Evolutionary conservation across 306 rosid genomes (phyloP), one percentile per base, ranked within the genome.

Genomic region (Pyrus pyrifolia): DNA sequence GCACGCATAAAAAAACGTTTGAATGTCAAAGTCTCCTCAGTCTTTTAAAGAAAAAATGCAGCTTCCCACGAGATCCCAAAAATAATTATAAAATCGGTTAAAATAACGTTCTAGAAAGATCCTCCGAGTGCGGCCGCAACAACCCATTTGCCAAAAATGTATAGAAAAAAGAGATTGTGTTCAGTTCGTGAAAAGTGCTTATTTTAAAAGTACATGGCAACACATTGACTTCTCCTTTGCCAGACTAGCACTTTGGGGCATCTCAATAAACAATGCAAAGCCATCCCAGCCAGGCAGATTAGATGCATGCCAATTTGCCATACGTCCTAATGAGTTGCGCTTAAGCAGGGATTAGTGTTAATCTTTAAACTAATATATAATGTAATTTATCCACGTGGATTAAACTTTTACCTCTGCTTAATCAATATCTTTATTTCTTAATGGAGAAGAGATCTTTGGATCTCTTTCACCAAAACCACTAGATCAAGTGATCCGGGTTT

Each of bases 401-500:
- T 62, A 14, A 62, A 15, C 8, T 29, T 62, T 46, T 12, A 46
- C 11, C 40, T 62, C 6, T 14, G 11, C 21, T 15, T 62, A 62
- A 15, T 62, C 17, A 45, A 11, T 49, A 15, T 14, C 35, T 5
- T 33, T 33, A 33, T 33, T 33, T 33, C 38, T 33, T 33, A 5
- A 33, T 31, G 33, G 33, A 31, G 33, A 31, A 30, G 5, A 0
- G 0, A 30, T 30, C 5, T 30, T 30, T 5, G 5, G 33, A 31
- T 31, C 33, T 31, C 33, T 31, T 31, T 5, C 33, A 31, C 33
- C 33, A 31, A 31, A 0, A 1, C 0, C 31, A 30, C 31, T 30
- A 4, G 31, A 31, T 31, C 0, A 31, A 4, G 5, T 31, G 5
- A 31, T 31, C 0, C 33, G 33, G 1, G 0, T 5, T 0, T 31